Percentiles rank a stretch among this genome's conserved stretches.
phyloP scores from a whole-genome alignment of 441 rosid genomes.

The Kokia cookei region DNA sequence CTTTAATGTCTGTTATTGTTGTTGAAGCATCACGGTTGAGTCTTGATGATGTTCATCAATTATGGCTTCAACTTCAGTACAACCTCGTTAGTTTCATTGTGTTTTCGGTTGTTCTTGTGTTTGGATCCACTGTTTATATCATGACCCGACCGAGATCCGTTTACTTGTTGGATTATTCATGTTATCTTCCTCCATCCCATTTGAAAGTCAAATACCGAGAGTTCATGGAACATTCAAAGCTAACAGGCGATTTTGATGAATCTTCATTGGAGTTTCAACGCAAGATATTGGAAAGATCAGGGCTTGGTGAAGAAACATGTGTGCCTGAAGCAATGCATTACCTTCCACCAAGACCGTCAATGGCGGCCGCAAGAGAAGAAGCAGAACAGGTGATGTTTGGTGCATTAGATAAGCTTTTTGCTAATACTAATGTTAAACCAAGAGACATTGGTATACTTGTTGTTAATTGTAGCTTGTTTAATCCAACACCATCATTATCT shows the following conservation, averaged over 20 bases:
- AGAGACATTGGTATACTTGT: slow-evolving; percentile 73
- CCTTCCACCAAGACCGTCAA: slow-evolving; percentile 68
- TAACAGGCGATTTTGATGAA: slow-evolving; percentile 53
- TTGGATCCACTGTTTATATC: slow-evolving; percentile 55
- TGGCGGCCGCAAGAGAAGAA: slow-evolving; percentile 79
- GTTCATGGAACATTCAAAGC: slow-evolving; percentile 64
- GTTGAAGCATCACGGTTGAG: slow-evolving; percentile 42
- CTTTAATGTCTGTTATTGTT: slow-evolving; percentile 43
- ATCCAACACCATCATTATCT: slow-evolving; percentile 82
- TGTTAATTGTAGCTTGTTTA: slow-evolving; percentile 84
- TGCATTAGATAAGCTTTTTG: slow-evolving; percentile 61
- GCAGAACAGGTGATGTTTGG: slow-evolving; percentile 92
- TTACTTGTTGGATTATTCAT: slow-evolving; percentile 68
- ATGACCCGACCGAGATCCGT: slow-evolving; percentile 70
- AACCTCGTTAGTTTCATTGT: slow-evolving; percentile 51
- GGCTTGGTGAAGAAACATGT: slow-evolving; percentile 87
- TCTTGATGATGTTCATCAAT: slow-evolving; percentile 54
- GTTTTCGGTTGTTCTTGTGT: slow-evolving; percentile 42
- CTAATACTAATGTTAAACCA: slow-evolving; percentile 59
- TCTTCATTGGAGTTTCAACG: slow-evolving; percentile 76
- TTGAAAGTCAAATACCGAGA: slow-evolving; percentile 35
- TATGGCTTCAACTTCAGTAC: slow-evolving; percentile 73
- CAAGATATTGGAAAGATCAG: slow-evolving; percentile 73
- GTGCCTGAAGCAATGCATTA: slow-evolving; percentile 63
- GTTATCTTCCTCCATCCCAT: slow-evolving; percentile 59